Base-by-base conservation (phyloP, 768 basidiomycete genomes). In the Mycena chlorophos region DNA sequence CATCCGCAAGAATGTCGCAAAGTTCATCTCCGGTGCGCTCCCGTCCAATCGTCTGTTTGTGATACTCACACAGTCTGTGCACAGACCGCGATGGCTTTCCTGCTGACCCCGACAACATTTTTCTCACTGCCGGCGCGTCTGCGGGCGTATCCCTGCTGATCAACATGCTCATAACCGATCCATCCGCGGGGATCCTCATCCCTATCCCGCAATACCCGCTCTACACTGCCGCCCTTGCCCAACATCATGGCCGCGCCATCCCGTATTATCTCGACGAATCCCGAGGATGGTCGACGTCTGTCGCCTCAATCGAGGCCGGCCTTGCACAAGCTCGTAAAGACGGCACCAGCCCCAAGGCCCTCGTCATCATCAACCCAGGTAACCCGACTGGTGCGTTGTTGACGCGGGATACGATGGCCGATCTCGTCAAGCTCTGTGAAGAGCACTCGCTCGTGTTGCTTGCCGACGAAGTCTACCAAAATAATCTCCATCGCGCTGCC, bases 401-500 rank as follows among this genome's bases (percentile, higher is more conserved):
- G 12, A 81, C 86, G 60, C 77, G 83, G 55, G 61, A 71, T 26
- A 90, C 89, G 20, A 90, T 94, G 78, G 75, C 79, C 54, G 74
- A 81, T 47, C 81, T 99, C 54, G 84, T 97, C n/a, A 73, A 83
- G 25, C 72, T 98, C 10, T 96, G 94, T 73, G 90, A 94, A 68
- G 78, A 89, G 62, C 77, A 98, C 73, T 76, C 78, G 5, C 85
- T 99, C 54, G 88, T 96, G 20, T 83, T 99, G 49, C 83, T 98
- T 61, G 96, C 96, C 0, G 96, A 99, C 71, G 96, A 99, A 71
- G 96, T 99, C n/a, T 98, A 99, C 79, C 96, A 99, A 73, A 75
- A 75, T 63, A 98, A 98, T 77, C 81, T 98, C 40, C 94, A 95
- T 76, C 76, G 80, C 42, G 76, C 73, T 38, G 66, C 71, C 2